phyloP scores from a whole-genome alignment of 805 yeast species.

The Yarrowia divulgata region DNA sequence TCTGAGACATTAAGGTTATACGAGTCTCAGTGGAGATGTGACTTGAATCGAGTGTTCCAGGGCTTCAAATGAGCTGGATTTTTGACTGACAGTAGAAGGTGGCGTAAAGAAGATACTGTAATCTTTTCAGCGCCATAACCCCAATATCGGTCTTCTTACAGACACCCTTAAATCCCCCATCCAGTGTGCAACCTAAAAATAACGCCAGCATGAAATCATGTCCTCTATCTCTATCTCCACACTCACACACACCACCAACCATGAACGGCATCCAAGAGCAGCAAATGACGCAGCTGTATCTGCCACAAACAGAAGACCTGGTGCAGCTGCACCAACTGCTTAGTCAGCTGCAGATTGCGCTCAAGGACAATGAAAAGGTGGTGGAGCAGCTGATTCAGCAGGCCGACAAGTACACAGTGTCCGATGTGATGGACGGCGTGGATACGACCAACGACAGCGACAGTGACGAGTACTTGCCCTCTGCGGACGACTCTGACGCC shows the following conservation, averaged over 20 bases:
- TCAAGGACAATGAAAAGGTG: slow-evolving; percentile 26
- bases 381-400: slow-evolving; percentile 20
- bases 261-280: slow-evolving; percentile 22
- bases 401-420: slow-evolving; percentile 34
- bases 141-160: too few relatives aligned
- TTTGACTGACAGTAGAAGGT: not conserved
- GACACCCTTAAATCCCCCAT: too few relatives aligned
- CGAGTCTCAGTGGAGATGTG: not conserved
- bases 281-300: slow-evolving; percentile 30
- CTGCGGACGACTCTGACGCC: not conserved
- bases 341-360: slow-evolving; percentile 16
- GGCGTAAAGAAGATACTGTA: too few relatives aligned
- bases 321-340: slow-evolving; percentile 22
- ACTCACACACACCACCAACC: not conserved
- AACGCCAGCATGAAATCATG: not conserved
- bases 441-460: slow-evolving; percentile 9
- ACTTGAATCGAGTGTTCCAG: too few relatives aligned
- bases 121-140: too few relatives aligned
- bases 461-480: slow-evolving; percentile 3
- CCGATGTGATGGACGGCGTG: not conserved
- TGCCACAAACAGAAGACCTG: slow-evolving; percentile 37
- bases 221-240: not conserved
- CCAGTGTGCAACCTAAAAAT: not conserved
- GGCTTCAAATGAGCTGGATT: not conserved
- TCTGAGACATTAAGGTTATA: not conserved